Evolutionary conservation across 164 flowering plant species (phyloP).

Genomic region (Annona squamosa): DNA sequence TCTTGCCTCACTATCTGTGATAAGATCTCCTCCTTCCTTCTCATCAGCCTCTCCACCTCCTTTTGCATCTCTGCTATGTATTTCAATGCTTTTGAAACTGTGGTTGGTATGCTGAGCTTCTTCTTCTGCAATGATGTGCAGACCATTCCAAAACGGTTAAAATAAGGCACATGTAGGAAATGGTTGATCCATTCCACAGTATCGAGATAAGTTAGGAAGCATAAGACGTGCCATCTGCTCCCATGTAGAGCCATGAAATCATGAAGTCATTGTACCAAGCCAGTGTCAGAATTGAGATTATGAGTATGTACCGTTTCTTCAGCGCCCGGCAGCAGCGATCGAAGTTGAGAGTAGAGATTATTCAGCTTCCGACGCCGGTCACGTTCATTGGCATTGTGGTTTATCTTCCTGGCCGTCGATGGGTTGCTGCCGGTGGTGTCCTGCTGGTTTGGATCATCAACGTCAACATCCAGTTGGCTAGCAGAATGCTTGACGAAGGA

Average conservation of each 20-base stretch:
- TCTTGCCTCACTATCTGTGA: constrained; percentile 19
- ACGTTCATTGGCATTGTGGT: constrained; percentile 69
- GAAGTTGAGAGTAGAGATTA: constrained; percentile 43
- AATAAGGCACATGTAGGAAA: too few relatives aligned
- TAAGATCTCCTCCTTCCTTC: constrained; percentile 34
- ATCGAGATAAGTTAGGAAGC: too few relatives aligned
- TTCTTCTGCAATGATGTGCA: constrained; percentile 33
- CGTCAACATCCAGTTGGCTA: background rate
- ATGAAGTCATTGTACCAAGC: background rate
- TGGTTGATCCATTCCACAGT: too few relatives aligned
- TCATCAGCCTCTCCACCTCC: constrained; percentile 34
- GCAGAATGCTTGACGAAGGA: constrained; percentile 1
- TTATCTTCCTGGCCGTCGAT: constrained; percentile 33
- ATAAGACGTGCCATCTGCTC: too few relatives aligned
- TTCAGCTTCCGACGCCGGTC: constrained; percentile 61
- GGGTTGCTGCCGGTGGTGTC: constrained; percentile 1
- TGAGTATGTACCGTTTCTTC: constrained; percentile 39
- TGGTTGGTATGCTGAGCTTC: constrained; percentile 49
- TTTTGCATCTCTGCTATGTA: constrained; percentile 60
- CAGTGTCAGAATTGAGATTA: background rate
- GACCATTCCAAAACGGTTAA: background rate
- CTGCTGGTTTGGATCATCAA: background rate
- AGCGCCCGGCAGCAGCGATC: constrained; percentile 44
- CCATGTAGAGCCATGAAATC: too few relatives aligned
- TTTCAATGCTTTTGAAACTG: constrained; percentile 37